Base-by-base conservation (phyloP, 805 yeast genomes). In the Priceomyces fermenticarens region DNA sequence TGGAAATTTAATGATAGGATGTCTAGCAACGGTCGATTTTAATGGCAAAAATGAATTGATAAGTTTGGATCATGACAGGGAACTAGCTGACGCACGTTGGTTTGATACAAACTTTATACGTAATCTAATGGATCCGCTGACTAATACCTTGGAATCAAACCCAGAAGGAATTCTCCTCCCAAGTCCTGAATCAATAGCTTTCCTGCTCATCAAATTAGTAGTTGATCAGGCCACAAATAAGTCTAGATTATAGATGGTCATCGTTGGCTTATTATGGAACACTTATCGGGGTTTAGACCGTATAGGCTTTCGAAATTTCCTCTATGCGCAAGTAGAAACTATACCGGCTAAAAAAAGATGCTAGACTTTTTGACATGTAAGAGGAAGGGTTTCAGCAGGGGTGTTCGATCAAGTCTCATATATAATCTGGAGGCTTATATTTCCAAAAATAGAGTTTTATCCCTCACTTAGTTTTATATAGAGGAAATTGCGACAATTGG, bases 1-100 rank as follows among this genome's bases (percentile, higher is more conserved):
- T 1, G 89, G 88, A 0, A 88, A 84, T 58, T 63, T 91, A 52
- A 91, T 91, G 98, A 76, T 91, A 50, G 98, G 98, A 8, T 90
- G 97, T 60, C 60, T 89, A 40, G 97, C 81, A 2, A 62, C 76
- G 27, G 93, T 88, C n/a, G 83, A 83, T 1, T 77, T 80, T 54
- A 77, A 84, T 48, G 85, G 85, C 2, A 59, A 53, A 3, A 81
- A 82, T 52, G 91, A 85, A 53, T 55, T 55, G 8, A 82, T 90
- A 47, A 69, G 82, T 53, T 68, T 88, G 39, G 86, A 81, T 10
- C 88, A 88, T 57, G 99, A 91, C 59, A 80, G 86, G 25, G 99
- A 91, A 63, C 68, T 91, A 40, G 76, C 70, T 15, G 96, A 88
- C 55, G 96, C 96, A 11, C 72, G 79, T 52, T 90, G 97, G 97